Conservation (phyloP, 2,329 filamentous ascomycete species). For the Cladophialophora chaetospira region DNA sequence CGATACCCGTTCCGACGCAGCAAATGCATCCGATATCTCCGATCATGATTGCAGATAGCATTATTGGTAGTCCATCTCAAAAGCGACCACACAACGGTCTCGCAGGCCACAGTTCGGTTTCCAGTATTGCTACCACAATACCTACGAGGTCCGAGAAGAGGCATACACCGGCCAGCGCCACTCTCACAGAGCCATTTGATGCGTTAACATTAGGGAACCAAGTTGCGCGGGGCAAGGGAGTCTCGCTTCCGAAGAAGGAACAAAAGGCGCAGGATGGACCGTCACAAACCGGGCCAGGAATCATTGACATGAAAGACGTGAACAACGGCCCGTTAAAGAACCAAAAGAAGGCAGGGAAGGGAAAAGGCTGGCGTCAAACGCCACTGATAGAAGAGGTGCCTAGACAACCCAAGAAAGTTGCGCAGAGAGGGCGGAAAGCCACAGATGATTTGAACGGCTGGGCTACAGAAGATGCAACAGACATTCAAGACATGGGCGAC, state of each 20-base stretch:
- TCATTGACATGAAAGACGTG: constrained; percentile 40
- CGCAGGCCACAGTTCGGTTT: constrained; percentile 29
- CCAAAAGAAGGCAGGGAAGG: constrained; percentile 44
- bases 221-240: constrained; percentile 30
- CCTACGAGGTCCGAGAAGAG: constrained; percentile 27
- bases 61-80: constrained; percentile 27
- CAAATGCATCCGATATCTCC: constrained; percentile 32
- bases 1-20: constrained; percentile 15
- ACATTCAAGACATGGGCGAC: constrained; percentile 88
- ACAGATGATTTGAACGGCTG: constrained; percentile 74
- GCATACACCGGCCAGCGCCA: constrained; percentile 41
- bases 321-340: constrained; percentile 36
- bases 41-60: constrained; percentile 38
- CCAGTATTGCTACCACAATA: constrained; percentile 30
- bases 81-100: constrained; percentile 16
- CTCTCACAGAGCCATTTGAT: constrained; percentile 50
- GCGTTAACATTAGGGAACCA: constrained; percentile 38
- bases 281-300: constrained; percentile 40
- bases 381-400: constrained; percentile 65
- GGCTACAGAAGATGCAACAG: constrained; percentile 94
- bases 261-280: constrained; percentile 42
- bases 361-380: constrained; percentile 69
- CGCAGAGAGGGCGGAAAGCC: constrained; percentile 46
- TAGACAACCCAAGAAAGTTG: constrained; percentile 49
- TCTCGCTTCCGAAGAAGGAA: neutral